Conservation (phyloP, 148 eudicot species). For the Chenopodium berlandieri region DNA sequence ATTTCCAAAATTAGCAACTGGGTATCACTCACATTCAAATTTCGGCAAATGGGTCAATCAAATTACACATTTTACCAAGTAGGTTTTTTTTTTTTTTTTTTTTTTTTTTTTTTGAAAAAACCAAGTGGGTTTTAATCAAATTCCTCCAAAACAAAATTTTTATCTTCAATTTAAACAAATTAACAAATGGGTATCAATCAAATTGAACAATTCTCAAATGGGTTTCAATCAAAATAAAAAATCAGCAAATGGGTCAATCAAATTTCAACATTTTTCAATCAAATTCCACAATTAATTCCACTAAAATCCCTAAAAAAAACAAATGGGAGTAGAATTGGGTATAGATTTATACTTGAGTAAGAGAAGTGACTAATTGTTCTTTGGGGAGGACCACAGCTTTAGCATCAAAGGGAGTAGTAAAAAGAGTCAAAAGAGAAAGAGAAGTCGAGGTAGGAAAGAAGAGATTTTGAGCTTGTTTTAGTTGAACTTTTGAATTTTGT, state of each 20-base stretch:
- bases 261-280: neutral
- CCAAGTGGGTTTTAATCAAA: neutral
- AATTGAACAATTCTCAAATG: neutral
- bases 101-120: too few relatives aligned
- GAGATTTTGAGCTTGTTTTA: constrained; percentile 27
- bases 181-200: neutral
- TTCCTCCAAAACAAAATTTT: neutral
- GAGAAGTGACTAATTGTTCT: constrained; percentile 80
- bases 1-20: constrained; percentile 1
- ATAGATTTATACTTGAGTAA: constrained; percentile 55
- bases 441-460: constrained; percentile 50
- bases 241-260: neutral
- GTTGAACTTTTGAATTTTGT: constrained; percentile 32
- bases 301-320: neutral
- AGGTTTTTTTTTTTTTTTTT: too few relatives aligned
- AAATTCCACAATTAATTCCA: neutral
- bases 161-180: too few relatives aligned
- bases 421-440: constrained; percentile 56
- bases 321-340: neutral
- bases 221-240: neutral
- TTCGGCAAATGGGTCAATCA: neutral
- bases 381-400: constrained; percentile 64
- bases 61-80: neutral
- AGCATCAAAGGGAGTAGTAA: constrained; percentile 52
- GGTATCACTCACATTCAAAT: neutral